phyloP scores from a whole-genome alignment of 805 yeast genomes.

The Cyberlindnera xylosilytica region DNA sequence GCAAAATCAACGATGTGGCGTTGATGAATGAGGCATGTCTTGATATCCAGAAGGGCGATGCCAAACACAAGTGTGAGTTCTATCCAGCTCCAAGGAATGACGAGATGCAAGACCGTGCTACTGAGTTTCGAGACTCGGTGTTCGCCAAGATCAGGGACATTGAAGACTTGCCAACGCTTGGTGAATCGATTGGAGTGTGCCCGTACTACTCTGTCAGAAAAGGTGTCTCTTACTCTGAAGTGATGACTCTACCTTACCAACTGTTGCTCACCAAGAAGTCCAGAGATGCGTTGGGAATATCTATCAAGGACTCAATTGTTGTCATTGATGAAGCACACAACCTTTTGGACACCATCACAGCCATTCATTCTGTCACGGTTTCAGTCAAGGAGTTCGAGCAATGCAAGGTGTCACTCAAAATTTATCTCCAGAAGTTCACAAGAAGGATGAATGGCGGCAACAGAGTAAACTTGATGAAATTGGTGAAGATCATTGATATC shows the following conservation, averaged over 20 bases:
- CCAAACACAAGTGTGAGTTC: constrained; percentile 37
- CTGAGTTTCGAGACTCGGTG: constrained; percentile 45
- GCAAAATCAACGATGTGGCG: constrained; percentile 42
- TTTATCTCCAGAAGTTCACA: constrained; percentile 60
- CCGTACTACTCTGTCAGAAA: constrained; percentile 78
- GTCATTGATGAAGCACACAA: constrained; percentile 94
- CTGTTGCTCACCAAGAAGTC: constrained; percentile 59
- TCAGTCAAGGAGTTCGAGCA: constrained; percentile 43
- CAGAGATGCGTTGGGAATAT: constrained; percentile 55
- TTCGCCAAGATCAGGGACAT: constrained; percentile 52
- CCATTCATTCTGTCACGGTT: constrained; percentile 63
- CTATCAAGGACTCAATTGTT: constrained; percentile 61
- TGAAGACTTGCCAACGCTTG: constrained; percentile 69
- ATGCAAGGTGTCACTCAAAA: constrained; percentile 46
- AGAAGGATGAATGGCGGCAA: constrained; percentile 67
- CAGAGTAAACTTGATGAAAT: constrained; percentile 62
- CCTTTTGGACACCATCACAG: constrained; percentile 68
- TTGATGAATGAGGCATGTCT: constrained; percentile 78
- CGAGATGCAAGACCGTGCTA: constrained; percentile 26
- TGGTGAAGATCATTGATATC: constrained; percentile 52
- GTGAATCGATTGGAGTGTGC: constrained; percentile 56
- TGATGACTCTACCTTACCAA: constrained; percentile 85
- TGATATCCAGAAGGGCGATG: constrained; percentile 53
- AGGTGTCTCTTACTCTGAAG: constrained; percentile 58
- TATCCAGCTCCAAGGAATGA: constrained; percentile 33